phyloP scores from a whole-genome alignment of 2,329 filamentous ascomycete species.

The Emmonsia crescens region DNA sequence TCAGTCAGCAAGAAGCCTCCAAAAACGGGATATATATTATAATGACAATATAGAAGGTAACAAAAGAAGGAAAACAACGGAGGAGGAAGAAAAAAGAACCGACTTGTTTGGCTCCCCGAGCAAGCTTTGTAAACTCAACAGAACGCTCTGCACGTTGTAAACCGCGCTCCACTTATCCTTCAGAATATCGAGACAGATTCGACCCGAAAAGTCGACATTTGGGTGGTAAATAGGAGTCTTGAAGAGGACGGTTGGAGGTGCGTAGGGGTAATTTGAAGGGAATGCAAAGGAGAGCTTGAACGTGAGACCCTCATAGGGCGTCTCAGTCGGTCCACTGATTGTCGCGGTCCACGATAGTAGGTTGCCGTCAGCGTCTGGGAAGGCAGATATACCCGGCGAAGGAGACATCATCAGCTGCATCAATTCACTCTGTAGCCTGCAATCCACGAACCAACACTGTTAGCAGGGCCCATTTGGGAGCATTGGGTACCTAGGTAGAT shows the following conservation, averaged over 20 bases:
- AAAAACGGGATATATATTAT: not conserved
- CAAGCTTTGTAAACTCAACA: slow-evolving; percentile 87
- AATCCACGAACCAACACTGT: not conserved
- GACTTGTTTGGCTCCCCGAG: slow-evolving; percentile 98
- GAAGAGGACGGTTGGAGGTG: slow-evolving; percentile 83
- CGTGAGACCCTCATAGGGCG: slow-evolving; percentile 75
- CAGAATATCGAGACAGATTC: slow-evolving; percentile 94
- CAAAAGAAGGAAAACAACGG: not conserved
- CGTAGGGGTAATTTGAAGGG: slow-evolving; percentile 85
- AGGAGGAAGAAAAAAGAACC: slow-evolving; percentile 27
- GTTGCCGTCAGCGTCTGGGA: slow-evolving; percentile 82
- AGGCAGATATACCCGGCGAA: slow-evolving; percentile 87
- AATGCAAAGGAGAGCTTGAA: slow-evolving; percentile 92
- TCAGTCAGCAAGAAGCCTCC: not conserved
- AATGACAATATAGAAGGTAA: not conserved
- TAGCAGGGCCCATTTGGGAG: not conserved
- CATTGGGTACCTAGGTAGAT: not conserved
- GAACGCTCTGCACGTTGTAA: slow-evolving; percentile 88
- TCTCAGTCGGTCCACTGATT: slow-evolving; percentile 81
- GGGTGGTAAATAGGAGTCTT: slow-evolving; percentile 99
- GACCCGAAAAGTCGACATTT: slow-evolving; percentile 92
- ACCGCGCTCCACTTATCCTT: slow-evolving; percentile 99
- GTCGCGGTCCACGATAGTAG: slow-evolving; percentile 88
- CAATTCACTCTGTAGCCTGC: slow-evolving; percentile 85
- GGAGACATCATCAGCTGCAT: slow-evolving; percentile 98